Evolutionary conservation across 2,329 filamentous ascomycete genomes (phyloP), one percentile per base, ranked within the genome.

Genomic region (Metarhizium sp.): DNA sequence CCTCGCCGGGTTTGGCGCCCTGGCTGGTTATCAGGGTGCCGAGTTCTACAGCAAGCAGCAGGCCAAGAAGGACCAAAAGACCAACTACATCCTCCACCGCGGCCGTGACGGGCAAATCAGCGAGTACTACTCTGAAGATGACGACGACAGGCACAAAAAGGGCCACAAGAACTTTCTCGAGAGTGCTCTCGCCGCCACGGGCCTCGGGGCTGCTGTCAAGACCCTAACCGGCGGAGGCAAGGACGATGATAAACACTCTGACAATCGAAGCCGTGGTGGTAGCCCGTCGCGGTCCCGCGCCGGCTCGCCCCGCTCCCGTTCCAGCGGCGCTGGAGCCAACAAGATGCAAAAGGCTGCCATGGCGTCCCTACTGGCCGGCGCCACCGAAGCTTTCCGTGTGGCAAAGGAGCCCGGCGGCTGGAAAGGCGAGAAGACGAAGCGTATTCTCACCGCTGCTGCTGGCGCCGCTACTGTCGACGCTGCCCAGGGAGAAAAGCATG

Each of bases 401-500:
- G 86, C 92, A 68, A 95, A 92, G 65, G 88, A 94, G 59, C 88
- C 90, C 2, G 92, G 92, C 54, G 82, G 86, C 47, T 96, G 92
- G 91, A 87, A 86, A 60, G 92, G 92, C 42, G 87, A 89, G 59
- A 96, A 96, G 73, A 90, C 91, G 61, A 94, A 91, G 75, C 90
- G 92, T 53, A 83, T 97, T 58, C 80, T 95, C 51, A 96, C 92
- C 25, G 92, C 91, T 50, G 92, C 92, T 30, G 80, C 82, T 30
- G 87, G 90, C 71, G 91, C 92, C 57, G 92, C 89, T 61, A 88
- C 90, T 56, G 87, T 96, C 58, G 90, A 96, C 69, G 84, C 85
- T 8, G 86, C 85, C 29, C 80, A 91, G 46, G 80, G 91, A 63
- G 77, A 79, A 18, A 83, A 86, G 62, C 85, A 89, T 68, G 86